A percentile compares a stretch with the other conserved stretches of the same genome.
Evolutionary conservation across 352 stramenopile genomes (phyloP).

Genomic region (Pythium grandisporangium): DNA sequence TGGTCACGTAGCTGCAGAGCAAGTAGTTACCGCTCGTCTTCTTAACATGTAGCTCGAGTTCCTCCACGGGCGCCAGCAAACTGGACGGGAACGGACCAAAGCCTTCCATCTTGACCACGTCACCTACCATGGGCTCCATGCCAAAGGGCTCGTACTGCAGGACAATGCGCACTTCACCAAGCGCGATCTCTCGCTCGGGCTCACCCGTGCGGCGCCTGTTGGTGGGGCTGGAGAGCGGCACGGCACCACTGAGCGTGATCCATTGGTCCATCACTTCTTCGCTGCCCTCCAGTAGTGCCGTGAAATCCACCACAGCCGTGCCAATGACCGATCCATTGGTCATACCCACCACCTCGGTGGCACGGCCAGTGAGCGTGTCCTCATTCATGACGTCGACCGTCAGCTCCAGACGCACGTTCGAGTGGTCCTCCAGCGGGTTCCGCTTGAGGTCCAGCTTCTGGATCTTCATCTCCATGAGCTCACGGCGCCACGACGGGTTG

Average conservation of each 20-base stretch:
- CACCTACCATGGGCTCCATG: slow-evolving; percentile 61
- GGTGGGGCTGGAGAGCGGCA: slow-evolving; percentile 9
- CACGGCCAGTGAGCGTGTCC: slow-evolving; percentile 64
- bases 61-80: slow-evolving; percentile 46
- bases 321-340: slow-evolving; percentile 67
- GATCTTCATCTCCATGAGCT: slow-evolving; percentile 69
- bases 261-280: slow-evolving; percentile 75
- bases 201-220: slow-evolving; percentile 26
- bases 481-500: slow-evolving; percentile 66
- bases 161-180: slow-evolving; percentile 68
- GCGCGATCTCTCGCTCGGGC: slow-evolving; percentile 28
- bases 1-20: slow-evolving; percentile 62
- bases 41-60: slow-evolving; percentile 73
- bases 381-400: slow-evolving; percentile 80
- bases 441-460: slow-evolving; percentile 59
- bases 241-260: slow-evolving; percentile 51
- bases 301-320: slow-evolving; percentile 59
- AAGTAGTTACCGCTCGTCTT: slow-evolving; percentile 73
- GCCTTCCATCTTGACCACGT: slow-evolving; percentile 72
- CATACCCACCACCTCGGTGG: slow-evolving; percentile 74
- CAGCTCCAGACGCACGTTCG: slow-evolving; percentile 61
- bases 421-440: slow-evolving; percentile 46
- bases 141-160: slow-evolving; percentile 74
- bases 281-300: slow-evolving; percentile 56
- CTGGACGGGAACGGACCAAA: slow-evolving; percentile 67